Evolutionary conservation across 768 basidiomycete genomes (phyloP), one percentile per base, ranked within the genome.

Genomic region (Lactifluus echinatus): DNA sequence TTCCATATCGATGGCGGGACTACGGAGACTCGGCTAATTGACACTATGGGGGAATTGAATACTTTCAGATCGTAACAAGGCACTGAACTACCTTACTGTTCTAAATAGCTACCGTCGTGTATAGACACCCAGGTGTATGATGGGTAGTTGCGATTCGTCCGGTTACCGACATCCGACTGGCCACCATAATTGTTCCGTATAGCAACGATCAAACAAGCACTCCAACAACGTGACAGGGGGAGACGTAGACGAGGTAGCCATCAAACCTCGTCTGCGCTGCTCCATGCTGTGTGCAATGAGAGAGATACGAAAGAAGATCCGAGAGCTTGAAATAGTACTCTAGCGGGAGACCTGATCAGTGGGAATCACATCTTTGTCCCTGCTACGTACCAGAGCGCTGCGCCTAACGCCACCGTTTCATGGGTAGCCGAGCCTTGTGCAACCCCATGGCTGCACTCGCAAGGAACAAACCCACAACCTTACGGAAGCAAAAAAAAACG

Each of bases 211-310:
- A 49, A 53, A 43, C 53, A 26, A 59, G 26, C 36, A 54, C 53
- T 39, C 53, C 42, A 55, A 21, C 58, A 55, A 59, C 12, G 6
- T 55, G 53, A 59, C 57, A 59, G 58, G 44, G 47, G 26, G 6
- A 34, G 17, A 28, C 46, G 31, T 17, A 21, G 28, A 39, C 17
- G 19, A 34, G 42, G 29, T 54, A 36, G 40, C 31, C 47, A 43
- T 43, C 33, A 44, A 11, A 37, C 15, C 46, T 24, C 15, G 42
- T 44, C 40, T 7, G 57, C 37, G 24, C 14, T 44, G 47, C 54
- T 26, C 33, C 52, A 49, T 59, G 29, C 37, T 8, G 33, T 12
- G 26, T 6, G 1, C 49, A 42, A 48, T 42, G 51, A 8, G 31
- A 24, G 39, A 44, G 8, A 34, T n/a, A n/a, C n/a, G n/a, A 39